Base-by-base conservation (phyloP, 2,329 filamentous ascomycete genomes). In the Verticillium nubilum region DNA sequence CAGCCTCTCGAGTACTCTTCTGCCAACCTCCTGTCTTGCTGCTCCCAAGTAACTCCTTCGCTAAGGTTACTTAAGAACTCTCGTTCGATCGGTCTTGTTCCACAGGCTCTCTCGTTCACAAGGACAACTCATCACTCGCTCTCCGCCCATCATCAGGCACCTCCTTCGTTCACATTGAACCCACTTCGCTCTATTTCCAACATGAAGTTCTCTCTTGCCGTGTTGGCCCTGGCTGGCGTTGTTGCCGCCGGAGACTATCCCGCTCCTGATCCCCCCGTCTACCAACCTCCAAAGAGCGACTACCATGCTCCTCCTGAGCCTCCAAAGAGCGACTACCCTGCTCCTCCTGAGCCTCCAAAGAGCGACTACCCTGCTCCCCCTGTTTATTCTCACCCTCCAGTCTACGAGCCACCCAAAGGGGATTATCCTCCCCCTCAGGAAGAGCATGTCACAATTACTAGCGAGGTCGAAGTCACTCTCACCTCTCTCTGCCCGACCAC, bases 401-500 rank as follows among this genome's bases (percentile, higher is more conserved):
- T 15, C 5, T 31, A 35, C 33, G 37, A 47, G 37, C 42, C 42
- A 23, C 42, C 42, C 42, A 47, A 47, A 19, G 42, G 23, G 42
- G 42, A 47, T 6, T 47, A 47, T 13, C 42, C 42, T 47, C 42
- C n/a, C 19, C 42, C 42, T n/a, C 31, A 33, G 33, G 33, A 37
- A 2, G 54, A 56, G n/a, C 31, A 33, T n/a, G 54, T 23, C n/a
- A 56, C 54, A 7, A 17, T 42, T 17, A 69, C 68, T 7, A 70
- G 66, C 3, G 61, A 69, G 57, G 63, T 73, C 2, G 66, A 68
- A 31, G 54, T 63, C 33, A 64, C 61, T 29, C 68, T 67, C 63
- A 76, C 73, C 15, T 78, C 78, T 1, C 78, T 77, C 54, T 78
- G 74, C 58, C 66, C 70, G n/a, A 69, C 73, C 71, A 15, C 64